Evolutionary conservation across 2,329 filamentous ascomycete species (phyloP).

Genomic region (Xylariaceae sp.): DNA sequence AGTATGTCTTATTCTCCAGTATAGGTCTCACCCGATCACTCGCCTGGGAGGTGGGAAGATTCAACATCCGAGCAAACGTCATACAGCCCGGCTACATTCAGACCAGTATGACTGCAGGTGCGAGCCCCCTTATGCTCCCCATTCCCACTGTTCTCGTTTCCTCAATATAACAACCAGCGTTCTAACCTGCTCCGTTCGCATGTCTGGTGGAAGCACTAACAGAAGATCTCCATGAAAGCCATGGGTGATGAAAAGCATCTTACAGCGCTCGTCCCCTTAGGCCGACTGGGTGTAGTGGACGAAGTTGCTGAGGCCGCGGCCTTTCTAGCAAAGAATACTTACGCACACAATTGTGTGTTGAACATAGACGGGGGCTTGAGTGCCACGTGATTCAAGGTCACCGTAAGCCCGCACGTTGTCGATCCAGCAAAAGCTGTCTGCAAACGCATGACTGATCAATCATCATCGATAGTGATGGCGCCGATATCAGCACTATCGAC

Average conservation of each 20-base stretch:
- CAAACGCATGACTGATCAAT: slow-evolving; percentile 22
- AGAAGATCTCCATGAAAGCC: slow-evolving; percentile 33
- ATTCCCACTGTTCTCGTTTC: slow-evolving; percentile 10
- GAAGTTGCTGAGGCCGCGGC: slow-evolving; percentile 79
- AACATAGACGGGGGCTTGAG: slow-evolving; percentile 83
- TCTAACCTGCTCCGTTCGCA: slow-evolving; percentile 13
- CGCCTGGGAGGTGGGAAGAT: slow-evolving; percentile 55
- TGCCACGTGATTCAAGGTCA: slow-evolving; percentile 44
- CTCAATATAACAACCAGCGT: slow-evolving; percentile 4
- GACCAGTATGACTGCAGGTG: slow-evolving; percentile 73
- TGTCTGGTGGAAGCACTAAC: slow-evolving; percentile 31
- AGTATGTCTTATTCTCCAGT: slow-evolving; percentile 20
- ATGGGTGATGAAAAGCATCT: slow-evolving; percentile 32
- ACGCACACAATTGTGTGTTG: slow-evolving; percentile 81
- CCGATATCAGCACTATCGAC: slow-evolving; percentile 48
- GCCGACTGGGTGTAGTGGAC: slow-evolving; percentile 59
- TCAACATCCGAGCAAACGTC: slow-evolving; percentile 69
- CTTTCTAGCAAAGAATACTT: slow-evolving; percentile 72
- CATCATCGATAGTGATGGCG: slow-evolving; percentile 63
- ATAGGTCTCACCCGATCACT: slow-evolving; percentile 64
- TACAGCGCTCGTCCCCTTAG: slow-evolving; percentile 52
- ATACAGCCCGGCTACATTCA: slow-evolving; percentile 79
- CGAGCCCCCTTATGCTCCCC: slow-evolving; percentile 23
- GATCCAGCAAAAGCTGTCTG: background rate
- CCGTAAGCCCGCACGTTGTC: background rate